These are phyloP conservation scores for Monosporozyma aerobia DNA, from an alignment of 805 yeast genomes.

Conservation along the genomic window DNA sequence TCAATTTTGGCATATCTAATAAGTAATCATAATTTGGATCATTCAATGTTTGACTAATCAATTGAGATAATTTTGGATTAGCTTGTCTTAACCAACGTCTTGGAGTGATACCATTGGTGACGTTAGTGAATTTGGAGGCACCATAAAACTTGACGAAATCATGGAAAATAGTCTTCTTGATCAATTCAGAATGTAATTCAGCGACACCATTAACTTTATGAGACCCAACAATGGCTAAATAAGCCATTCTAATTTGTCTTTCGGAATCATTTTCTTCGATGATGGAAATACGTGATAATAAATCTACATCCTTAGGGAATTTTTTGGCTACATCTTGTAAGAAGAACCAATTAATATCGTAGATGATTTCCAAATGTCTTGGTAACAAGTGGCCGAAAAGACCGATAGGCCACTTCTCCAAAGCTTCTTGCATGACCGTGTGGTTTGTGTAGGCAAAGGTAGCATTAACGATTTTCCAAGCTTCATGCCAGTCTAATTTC, in stretches of 20 bases:
- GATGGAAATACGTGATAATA: conserved; percentile 65
- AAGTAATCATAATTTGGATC: conserved; percentile 59
- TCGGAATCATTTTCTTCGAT: conserved; percentile 64
- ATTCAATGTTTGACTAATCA: conserved; percentile 57
- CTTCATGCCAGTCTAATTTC: conserved; percentile 68
- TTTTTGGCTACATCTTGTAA: conserved; percentile 62
- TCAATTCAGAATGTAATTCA: conserved; percentile 84
- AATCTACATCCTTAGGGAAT: conserved; percentile 63
- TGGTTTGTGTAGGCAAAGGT: conserved; percentile 92
- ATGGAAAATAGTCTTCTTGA: conserved; percentile 79
- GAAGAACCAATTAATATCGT: conserved; percentile 73
- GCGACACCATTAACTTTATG: conserved; percentile 95
- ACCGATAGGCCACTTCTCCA: conserved; percentile 92
- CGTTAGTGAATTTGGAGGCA: conserved; percentile 74
- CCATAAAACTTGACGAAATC: conserved; percentile 85
- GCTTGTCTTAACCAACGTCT: conserved; percentile 95
- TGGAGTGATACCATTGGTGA: conserved; percentile 92
- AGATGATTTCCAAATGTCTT: conserved; percentile 83
- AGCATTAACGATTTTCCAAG: conserved; percentile 73
- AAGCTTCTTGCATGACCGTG: conserved; percentile 89
- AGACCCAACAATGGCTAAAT: conserved; percentile 81
- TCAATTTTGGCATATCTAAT: conserved; percentile 57
- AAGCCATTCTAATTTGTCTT: conserved; percentile 88
- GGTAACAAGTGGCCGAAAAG: conserved; percentile 72
- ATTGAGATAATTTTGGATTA: conserved; percentile 67